Evolutionary conservation across 1,139 yeast genomes (phyloP), one percentile per base, ranked within the genome.

Genomic region (Suhomyces chickasaworum): DNA sequence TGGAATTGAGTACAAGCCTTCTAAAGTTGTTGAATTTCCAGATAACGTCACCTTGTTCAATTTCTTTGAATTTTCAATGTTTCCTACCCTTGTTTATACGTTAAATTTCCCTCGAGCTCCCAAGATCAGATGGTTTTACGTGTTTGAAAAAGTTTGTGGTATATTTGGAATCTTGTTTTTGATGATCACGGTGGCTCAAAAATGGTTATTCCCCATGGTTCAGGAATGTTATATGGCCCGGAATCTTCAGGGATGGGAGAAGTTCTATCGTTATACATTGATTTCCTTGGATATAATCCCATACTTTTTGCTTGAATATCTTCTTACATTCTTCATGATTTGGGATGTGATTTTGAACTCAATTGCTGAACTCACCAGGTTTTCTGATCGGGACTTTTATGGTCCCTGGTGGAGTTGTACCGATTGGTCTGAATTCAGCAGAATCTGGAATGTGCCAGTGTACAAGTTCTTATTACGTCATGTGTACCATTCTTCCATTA

Each of bases 361-460:
- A 15, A 80, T 93, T 56, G 98, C 97, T 0, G 99, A 93, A 63
- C 70, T 93, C 37, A 85, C 95, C 16, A 59, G 77, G 44, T 93
- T 85, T 66, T 97, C 91, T 2, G 98, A 93, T 62, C 79, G 99
- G 37, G 88, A 86, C 55, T 93, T 93, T 64, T 93, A 93, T 59
- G 95, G 96, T 3, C 89, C 90, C 37, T 93, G 99, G 99, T 93
- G 98, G 99, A 89, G 93, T 56, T 88, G 95, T 54, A 83, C 87
- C 23, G 86, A 90, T 41, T 93, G 97, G 97, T 90, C 88, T 47
- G 93, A 90, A 62, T 93, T 88, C 68, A 87, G 97, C 8, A 78
- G 97, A 54, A 83, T 88, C 54, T 95, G 99, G 99, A 93, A 93
- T 63, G 78, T 82, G 8, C 97, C 98, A 0, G 98, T 95, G n/a